Conservation (phyloP, 2,329 filamentous ascomycete species). For the Septoria petroselini region DNA sequence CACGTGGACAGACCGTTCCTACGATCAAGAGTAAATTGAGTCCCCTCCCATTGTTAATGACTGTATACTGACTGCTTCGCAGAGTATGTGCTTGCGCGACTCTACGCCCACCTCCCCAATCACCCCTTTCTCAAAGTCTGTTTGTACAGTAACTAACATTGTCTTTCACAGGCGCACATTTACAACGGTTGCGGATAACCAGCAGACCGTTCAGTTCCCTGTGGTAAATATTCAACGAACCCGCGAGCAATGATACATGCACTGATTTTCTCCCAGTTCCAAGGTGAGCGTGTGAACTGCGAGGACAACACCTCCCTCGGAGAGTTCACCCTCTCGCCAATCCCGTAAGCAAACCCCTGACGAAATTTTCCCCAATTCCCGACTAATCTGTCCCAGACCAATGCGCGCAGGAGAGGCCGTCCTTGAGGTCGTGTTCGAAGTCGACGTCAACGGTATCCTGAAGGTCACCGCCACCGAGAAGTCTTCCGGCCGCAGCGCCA, state of each 20-base stretch:
- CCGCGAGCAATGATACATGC: too few species aligned
- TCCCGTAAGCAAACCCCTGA: slow-evolving; percentile 43
- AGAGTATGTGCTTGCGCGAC: background rate
- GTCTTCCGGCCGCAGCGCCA: slow-evolving; percentile 93
- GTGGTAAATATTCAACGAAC: too few species aligned
- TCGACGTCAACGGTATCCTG: slow-evolving; percentile 94
- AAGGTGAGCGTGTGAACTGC: slow-evolving; percentile 92
- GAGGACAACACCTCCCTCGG: slow-evolving; percentile 97
- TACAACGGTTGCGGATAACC: slow-evolving; percentile 47
- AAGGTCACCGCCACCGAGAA: slow-evolving; percentile 99
- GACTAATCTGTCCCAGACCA: background rate
- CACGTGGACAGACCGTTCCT: slow-evolving; percentile 51
- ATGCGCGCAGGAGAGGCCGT: slow-evolving; percentile 79
- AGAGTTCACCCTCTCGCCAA: slow-evolving; percentile 88
- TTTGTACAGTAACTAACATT: background rate
- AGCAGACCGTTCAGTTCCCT: slow-evolving; percentile 76
- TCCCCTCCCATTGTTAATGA: background rate
- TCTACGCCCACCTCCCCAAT: slow-evolving; percentile 7
- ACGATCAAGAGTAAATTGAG: slow-evolving; percentile 43
- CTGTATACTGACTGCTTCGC: background rate
- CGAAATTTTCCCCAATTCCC: background rate
- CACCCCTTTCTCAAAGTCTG: background rate
- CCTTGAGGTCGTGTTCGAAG: slow-evolving; percentile 97
- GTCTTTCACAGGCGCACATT: slow-evolving; percentile 4
- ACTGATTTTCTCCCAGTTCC: slow-evolving; percentile 58